phyloP scores from a whole-genome alignment of 1,284 basidiomycete genomes.

The Singerocomus inundabilis region DNA sequence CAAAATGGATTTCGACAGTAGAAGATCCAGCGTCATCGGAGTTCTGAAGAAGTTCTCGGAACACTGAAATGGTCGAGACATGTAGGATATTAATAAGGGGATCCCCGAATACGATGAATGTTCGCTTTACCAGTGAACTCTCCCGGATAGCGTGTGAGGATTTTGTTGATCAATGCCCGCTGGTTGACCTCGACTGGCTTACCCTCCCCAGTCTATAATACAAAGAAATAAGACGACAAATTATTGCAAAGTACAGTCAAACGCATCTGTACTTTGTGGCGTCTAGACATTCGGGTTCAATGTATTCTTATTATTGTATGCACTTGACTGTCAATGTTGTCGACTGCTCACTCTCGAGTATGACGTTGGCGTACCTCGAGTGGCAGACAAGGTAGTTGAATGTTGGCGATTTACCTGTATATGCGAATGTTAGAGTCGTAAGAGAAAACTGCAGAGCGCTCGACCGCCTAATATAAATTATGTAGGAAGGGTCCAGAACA shows the following conservation, averaged over 20 bases:
- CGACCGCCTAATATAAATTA: too few relatives aligned
- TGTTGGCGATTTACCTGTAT: too few relatives aligned
- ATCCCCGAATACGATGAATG: not conserved
- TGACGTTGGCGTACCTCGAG: too few relatives aligned
- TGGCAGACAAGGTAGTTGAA: too few relatives aligned
- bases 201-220: constrained; percentile 64
- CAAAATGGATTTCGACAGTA: constrained; percentile 77
- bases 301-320: not conserved
- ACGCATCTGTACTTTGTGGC: not conserved
- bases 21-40: constrained; percentile 89
- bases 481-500: too few relatives aligned
- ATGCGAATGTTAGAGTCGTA: too few relatives aligned
- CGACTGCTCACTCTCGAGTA: too few relatives aligned
- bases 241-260: not conserved
- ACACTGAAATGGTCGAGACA: constrained; percentile 48
- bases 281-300: not conserved
- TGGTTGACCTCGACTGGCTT: constrained; percentile 93
- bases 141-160: constrained; percentile 80
- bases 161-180: constrained; percentile 87
- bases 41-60: constrained; percentile 89
- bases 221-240: constrained; percentile 31
- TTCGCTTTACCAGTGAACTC: constrained; percentile 64
- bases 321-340: not conserved
- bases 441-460: too few relatives aligned
- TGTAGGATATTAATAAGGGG: not conserved